A percentile compares a stretch with the other conserved stretches of the same genome.
Conservation (phyloP, 441 rosid species). For the Jatropha multifida region DNA sequence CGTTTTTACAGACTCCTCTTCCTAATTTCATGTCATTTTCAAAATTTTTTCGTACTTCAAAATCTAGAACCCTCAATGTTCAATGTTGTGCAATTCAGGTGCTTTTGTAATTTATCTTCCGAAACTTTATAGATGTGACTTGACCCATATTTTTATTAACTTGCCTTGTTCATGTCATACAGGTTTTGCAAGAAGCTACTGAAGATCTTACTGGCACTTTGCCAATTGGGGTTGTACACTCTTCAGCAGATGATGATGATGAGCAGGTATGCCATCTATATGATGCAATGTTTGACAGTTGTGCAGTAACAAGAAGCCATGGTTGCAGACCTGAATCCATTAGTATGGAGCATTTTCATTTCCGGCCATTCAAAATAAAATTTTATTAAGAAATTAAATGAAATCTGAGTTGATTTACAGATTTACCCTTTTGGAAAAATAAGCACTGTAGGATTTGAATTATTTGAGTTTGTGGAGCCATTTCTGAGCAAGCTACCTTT, state of each 20-base stretch:
- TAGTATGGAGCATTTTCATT: too few species aligned
- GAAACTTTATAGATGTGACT: too few species aligned
- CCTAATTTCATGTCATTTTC: not conserved
- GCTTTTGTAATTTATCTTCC: not conserved
- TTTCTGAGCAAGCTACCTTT: too few species aligned
- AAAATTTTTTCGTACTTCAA: not conserved
- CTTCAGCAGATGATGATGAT: constrained; percentile 66
- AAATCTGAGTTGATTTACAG: too few species aligned
- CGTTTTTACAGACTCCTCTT: not conserved
- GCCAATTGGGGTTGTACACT: constrained; percentile 45
- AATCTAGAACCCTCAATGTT: not conserved
- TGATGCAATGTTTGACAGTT: not conserved
- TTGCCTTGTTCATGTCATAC: constrained; percentile 22
- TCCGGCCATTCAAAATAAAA: too few species aligned
- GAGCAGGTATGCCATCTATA: constrained; percentile 43
- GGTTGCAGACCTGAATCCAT: too few species aligned
- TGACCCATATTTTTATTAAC: not conserved
- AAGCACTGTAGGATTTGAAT: not conserved
- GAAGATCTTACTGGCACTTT: constrained; percentile 44
- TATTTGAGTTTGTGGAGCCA: too few species aligned
- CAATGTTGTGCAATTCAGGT: not conserved
- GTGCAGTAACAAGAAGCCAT: too few species aligned
- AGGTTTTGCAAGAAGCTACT: constrained; percentile 49
- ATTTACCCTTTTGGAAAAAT: not conserved
- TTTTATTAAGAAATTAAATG: too few species aligned